Percentiles rank a stretch among this genome's conserved stretches.
phyloP scores from a whole-genome alignment of 371 early-diverging fungal species.

The Mucor racemosus region DNA sequence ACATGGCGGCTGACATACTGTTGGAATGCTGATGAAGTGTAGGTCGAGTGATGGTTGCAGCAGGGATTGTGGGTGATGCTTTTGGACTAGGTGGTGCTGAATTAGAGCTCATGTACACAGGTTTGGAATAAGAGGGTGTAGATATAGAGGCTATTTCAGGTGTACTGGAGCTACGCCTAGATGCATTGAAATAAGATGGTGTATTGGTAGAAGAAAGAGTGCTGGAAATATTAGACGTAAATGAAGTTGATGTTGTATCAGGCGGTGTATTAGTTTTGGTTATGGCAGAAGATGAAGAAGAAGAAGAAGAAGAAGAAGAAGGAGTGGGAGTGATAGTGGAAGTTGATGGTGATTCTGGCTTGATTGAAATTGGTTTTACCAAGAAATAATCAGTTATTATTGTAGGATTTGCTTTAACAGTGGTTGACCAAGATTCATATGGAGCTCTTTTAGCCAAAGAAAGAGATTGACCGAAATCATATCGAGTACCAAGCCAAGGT shows the following conservation, averaged over 20 bases:
- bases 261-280: neutral
- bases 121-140: neutral
- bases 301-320: neutral
- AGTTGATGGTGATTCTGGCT: neutral
- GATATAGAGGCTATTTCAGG: neutral
- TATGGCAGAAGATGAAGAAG: neutral
- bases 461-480: constrained; percentile 39
- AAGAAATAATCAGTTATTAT: constrained; percentile 8
- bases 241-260: neutral
- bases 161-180: neutral
- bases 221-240: neutral
- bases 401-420: constrained; percentile 5
- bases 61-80: constrained; percentile 17
- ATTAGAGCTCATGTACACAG: neutral
- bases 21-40: constrained; percentile 4
- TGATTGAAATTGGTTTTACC: constrained; percentile 8
- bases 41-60: neutral
- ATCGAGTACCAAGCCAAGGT: constrained; percentile 32
- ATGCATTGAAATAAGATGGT: neutral
- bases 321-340: neutral
- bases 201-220: neutral
- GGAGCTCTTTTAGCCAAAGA: constrained; percentile 29
- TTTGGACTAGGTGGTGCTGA: constrained; percentile 25
- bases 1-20: constrained; percentile 11
- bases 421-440: constrained; percentile 13